These are phyloP conservation scores for Vaccinium myrtillus DNA, from an alignment of 148 eudicot genomes.

Conservation along the genomic window DNA sequence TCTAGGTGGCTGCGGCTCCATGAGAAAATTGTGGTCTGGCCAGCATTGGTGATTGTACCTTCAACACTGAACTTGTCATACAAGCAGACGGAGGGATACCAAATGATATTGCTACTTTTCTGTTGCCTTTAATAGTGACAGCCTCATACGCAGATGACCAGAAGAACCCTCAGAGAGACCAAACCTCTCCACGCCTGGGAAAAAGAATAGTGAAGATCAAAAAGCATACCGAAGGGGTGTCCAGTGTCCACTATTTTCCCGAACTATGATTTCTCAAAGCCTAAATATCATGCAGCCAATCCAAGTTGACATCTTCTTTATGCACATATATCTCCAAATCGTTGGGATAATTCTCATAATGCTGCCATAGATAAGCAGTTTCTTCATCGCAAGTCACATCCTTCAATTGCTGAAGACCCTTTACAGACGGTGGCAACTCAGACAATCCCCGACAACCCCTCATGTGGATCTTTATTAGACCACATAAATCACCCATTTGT, in stretches of 20 bases:
- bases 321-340: background rate
- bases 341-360: background rate
- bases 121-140: background rate
- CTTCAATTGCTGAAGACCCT: background rate
- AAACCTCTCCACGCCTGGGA: background rate
- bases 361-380: conserved; percentile 10
- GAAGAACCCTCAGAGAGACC: background rate
- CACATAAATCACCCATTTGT: conserved; percentile 15
- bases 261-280: background rate
- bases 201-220: background rate
- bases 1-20: background rate
- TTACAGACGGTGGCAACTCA: conserved; percentile 17
- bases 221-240: background rate
- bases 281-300: conserved; percentile 9
- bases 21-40: background rate
- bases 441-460: conserved; percentile 20
- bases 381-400: conserved; percentile 13
- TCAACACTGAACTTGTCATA: background rate
- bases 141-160: background rate
- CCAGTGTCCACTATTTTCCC: background rate
- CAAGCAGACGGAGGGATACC: background rate
- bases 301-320: conserved; percentile 5
- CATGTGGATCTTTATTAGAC: conserved; percentile 18
- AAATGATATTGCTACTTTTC: background rate
- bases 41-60: background rate